phyloP scores from a whole-genome alignment of 2,329 filamentous ascomycete genomes.

The Ustulina deusta region DNA sequence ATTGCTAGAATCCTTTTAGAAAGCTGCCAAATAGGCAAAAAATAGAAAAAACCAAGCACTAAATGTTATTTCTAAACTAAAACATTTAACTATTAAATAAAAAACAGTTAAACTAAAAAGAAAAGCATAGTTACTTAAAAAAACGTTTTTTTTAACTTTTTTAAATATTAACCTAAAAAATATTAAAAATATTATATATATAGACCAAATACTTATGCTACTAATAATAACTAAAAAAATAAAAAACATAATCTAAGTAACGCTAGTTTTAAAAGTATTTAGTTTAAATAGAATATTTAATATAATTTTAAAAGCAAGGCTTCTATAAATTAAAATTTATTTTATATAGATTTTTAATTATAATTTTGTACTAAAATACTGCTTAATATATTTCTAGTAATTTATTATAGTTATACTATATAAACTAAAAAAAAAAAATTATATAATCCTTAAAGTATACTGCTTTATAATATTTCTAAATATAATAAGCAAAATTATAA shows the following conservation, averaged over 20 bases:
- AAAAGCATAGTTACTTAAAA: not conserved
- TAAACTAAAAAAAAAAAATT: too few relatives aligned
- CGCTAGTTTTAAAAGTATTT: not conserved
- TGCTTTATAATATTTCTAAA: too few relatives aligned
- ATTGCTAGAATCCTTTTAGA: not conserved
- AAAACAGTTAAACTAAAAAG: not conserved
- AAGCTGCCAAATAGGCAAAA: not conserved
- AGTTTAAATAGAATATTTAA: not conserved
- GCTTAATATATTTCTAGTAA: not conserved
- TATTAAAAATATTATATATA: not conserved
- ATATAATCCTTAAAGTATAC: too few relatives aligned
- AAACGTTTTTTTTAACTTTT: not conserved
- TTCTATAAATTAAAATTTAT: not conserved
- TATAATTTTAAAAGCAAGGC: not conserved
- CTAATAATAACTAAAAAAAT: not conserved
- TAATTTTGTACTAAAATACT: not conserved
- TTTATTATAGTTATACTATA: not conserved
- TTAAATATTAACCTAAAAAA: not conserved
- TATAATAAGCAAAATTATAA: too few relatives aligned
- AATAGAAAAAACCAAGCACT: slow-evolving; percentile 6
- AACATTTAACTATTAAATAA: not conserved
- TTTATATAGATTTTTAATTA: not conserved
- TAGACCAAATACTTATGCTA: not conserved
- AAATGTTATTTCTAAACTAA: slow-evolving; percentile 5
- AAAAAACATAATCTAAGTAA: not conserved